Evolutionary conservation across 2,329 filamentous ascomycete species (phyloP), one percentile per base, ranked within the genome.

Genomic region (Diaporthe caulivora): DNA sequence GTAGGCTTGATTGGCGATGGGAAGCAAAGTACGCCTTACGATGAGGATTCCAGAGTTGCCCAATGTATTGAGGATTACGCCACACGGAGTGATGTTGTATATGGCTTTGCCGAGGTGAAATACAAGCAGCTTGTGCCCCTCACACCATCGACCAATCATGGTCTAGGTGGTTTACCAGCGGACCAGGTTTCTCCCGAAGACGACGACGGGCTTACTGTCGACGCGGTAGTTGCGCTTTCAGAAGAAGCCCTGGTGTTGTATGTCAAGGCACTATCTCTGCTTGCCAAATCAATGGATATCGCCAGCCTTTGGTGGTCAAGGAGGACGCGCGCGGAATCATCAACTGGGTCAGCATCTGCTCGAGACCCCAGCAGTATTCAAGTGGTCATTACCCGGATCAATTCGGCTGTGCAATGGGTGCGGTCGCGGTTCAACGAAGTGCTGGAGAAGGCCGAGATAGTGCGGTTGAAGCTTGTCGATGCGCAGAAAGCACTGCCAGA

Each of bases 41-140:
- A 98, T 76, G 95, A 98, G 79, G 97, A 98, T 80, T 87, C 89
- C 21, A 91, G 90, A 76, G 92, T 94, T 53, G 91, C 96, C 2
- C 93, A 95, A 79, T 89, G 91, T 57, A 95, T 98, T 72, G 96
- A 99, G 81, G 95, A 98, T 78, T 93, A 94, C 76, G 97, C 97
- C 1, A 97, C 95, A 42, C 90, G 95, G 51, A 98, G 95, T 80
- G 95, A 99, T 81, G 97, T 98, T 58, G 95, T 99, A 3, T 99
- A 95, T 81, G 95, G 96, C 3, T 98, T 99, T 83, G 97, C 97
- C 8, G 96, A 99, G 84, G 96, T 99, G 80, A 99, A 99, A 83
- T 98, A 97, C 84, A 97, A 97, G 83, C 97, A 99, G 82, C 89
- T 99, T n/a, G 91, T 98, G 65, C 97, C 97, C 3, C 86, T 97